These are phyloP conservation scores for Silene latifolia DNA, from an alignment of 148 eudicot species.

Conservation along the genomic window DNA sequence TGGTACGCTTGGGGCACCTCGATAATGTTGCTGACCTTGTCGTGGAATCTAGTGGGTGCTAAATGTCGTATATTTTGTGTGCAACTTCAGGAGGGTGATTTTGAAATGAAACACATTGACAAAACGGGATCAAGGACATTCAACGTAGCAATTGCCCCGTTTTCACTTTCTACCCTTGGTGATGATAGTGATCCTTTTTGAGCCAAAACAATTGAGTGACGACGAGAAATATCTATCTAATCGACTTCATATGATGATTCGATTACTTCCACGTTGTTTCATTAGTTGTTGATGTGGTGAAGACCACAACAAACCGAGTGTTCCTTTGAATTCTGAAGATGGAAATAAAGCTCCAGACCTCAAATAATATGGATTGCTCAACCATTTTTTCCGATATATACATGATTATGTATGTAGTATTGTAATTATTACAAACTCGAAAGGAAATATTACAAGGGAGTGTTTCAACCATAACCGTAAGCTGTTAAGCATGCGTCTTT, in stretches of 20 bases:
- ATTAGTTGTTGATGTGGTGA: constrained; percentile 5
- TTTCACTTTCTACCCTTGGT: constrained; percentile 71
- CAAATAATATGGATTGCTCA: background rate
- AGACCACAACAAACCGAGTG: background rate
- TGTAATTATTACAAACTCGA: constrained; percentile 13
- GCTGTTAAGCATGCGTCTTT: background rate
- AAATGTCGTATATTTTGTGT: constrained; percentile 3
- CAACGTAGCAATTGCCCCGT: constrained; percentile 88
- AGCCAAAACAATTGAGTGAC: constrained; percentile 9
- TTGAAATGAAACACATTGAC: constrained; percentile 94
- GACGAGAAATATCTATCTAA: background rate
- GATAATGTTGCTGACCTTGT: background rate
- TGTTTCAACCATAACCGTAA: background rate
- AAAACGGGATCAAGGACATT: constrained; percentile 64
- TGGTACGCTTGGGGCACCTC: background rate
- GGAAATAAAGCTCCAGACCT: background rate
- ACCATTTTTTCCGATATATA: background rate
- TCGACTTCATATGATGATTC: constrained; percentile 7
- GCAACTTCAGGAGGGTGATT: constrained; percentile 77
- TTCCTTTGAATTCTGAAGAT: background rate
- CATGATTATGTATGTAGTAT: constrained; percentile 2
- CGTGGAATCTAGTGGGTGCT: background rate
- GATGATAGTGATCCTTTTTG: constrained; percentile 60
- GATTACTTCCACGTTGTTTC: background rate
- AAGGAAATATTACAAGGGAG: background rate